Evolutionary conservation across 768 basidiomycete genomes (phyloP).

Genomic region (Boletus vinaceobasis): DNA sequence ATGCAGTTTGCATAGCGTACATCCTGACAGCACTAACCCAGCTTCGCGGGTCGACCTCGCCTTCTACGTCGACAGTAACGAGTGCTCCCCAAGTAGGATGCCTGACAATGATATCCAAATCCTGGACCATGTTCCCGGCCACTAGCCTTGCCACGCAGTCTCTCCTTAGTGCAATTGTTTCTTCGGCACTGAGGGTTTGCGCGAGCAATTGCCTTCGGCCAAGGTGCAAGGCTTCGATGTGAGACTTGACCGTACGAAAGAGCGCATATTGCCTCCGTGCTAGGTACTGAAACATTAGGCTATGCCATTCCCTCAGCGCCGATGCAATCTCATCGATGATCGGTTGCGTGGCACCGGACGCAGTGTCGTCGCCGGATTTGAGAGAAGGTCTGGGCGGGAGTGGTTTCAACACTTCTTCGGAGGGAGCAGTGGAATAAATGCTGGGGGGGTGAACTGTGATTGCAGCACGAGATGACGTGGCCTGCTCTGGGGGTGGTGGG

Average conservation of each 20-base stretch:
- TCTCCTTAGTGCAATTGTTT: slow-evolving; percentile 73
- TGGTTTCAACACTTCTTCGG: slow-evolving; percentile 65
- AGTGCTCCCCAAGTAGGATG: slow-evolving; percentile 90
- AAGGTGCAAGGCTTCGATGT: slow-evolving; percentile 87
- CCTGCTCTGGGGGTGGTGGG: slow-evolving; percentile 71
- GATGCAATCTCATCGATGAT: slow-evolving; percentile 97
- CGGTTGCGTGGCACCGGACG: slow-evolving; percentile 77
- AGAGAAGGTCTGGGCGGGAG: slow-evolving; percentile 90
- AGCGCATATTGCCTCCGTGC: slow-evolving; percentile 85
- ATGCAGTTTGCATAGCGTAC: slow-evolving; percentile 84
- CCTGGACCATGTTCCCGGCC: slow-evolving; percentile 86
- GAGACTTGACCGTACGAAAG: slow-evolving; percentile 81
- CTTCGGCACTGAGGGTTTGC: slow-evolving; percentile 82
- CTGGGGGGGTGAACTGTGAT: slow-evolving; percentile 72
- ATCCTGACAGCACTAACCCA: slow-evolving; percentile 89
- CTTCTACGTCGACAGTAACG: slow-evolving; percentile 86
- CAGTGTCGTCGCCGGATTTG: slow-evolving; percentile 92
- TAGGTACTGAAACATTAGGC: slow-evolving; percentile 87
- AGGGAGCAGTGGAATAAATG: slow-evolving; percentile 69
- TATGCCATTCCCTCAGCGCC: slow-evolving; percentile 94
- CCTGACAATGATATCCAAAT: slow-evolving; percentile 92
- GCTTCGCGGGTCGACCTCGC: slow-evolving; percentile 72
- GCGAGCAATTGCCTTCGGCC: slow-evolving; percentile 90
- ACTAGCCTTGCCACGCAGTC: slow-evolving; percentile 89
- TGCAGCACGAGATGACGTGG: slow-evolving; percentile 67